Base-by-base conservation (phyloP, 2,329 filamentous ascomycete genomes). In the Penicillium sp. region DNA sequence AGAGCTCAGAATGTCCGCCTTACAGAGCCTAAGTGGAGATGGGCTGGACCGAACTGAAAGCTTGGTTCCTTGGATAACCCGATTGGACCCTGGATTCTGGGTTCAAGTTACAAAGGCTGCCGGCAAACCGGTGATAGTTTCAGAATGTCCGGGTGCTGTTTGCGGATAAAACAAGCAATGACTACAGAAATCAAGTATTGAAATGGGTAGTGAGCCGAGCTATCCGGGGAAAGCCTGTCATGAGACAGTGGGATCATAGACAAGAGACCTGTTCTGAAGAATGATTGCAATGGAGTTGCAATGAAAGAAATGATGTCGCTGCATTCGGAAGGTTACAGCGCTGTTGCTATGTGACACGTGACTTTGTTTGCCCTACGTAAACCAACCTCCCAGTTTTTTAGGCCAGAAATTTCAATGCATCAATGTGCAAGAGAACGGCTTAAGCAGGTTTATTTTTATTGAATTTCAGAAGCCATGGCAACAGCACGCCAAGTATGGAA, bases 311-410 rank as follows among this genome's bases (percentile, higher is more conserved):
- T 13, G 22, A 32, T 42, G 35, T 56, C 50, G 58, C 60, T 50
- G 63, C 24, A 55, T 64, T 64, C 58, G 57, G 62, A 64, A 64
- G 57, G 63, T 66, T 66, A 51, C 63, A 66, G 50, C 56, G 53
- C 9, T 29, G 18, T 29, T 32, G 47, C 38, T 26, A 42, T 22
- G 1, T 4, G 20, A 64, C 63, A 66, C 61, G 59, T 66, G 63
- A 54, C 3, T 1, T 2, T 9, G 2, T 10, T 20, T 52, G 49
- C 49, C 49, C 49, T 52, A 51, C 11, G 14, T 34, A 20, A 16
- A 6, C 11, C 9, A 14, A 13, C 16, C 11, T 38, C 34, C 18
- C 11, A 14, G 13, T 24, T 16, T 7, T 20, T 22, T n/a, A 24
- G 34, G 16, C 22, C 6, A 18, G 22, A 18, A 18, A 10, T 11